Conservation (phyloP, 2,329 filamentous ascomycete species). For the Nemania serpens region DNA sequence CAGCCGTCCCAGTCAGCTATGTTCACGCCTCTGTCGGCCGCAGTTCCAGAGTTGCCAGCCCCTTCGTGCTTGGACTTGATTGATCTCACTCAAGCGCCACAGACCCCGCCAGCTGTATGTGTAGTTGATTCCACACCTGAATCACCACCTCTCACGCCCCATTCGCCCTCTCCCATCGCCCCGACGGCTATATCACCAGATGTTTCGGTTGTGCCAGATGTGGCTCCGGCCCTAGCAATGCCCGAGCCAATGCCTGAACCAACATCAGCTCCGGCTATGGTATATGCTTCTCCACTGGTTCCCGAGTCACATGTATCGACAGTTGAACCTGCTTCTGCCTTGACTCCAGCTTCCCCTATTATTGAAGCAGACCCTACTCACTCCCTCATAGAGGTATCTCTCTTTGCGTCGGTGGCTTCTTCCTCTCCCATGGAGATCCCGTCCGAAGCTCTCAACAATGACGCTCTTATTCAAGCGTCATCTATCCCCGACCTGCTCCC, state of each 20-base stretch:
- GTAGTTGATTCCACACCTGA: not conserved
- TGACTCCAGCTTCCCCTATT: not conserved
- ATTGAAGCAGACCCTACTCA: too few species aligned
- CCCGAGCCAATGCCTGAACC: not conserved
- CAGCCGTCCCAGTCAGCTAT: not conserved
- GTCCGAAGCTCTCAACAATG: too few species aligned
- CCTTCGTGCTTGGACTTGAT: too few species aligned
- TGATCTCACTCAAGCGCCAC: too few species aligned
- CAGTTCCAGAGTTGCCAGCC: too few species aligned
- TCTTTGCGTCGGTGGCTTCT: too few species aligned
- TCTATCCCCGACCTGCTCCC: too few species aligned
- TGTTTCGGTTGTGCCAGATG: too few species aligned
- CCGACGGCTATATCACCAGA: not conserved
- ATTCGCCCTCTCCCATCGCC: not conserved
- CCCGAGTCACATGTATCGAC: not conserved
- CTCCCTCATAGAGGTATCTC: too few species aligned
- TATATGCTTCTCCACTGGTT: not conserved
- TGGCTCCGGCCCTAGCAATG: not conserved
- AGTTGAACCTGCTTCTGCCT: not conserved
- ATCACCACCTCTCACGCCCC: not conserved
- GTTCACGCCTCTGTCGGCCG: too few species aligned
- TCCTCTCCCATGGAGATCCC: too few species aligned
- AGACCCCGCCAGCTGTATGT: not conserved
- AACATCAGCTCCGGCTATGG: not conserved
- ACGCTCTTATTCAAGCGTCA: too few species aligned